These are phyloP conservation scores for Populus tremula DNA, from an alignment of 345 rosid species.

Conservation along the genomic window DNA sequence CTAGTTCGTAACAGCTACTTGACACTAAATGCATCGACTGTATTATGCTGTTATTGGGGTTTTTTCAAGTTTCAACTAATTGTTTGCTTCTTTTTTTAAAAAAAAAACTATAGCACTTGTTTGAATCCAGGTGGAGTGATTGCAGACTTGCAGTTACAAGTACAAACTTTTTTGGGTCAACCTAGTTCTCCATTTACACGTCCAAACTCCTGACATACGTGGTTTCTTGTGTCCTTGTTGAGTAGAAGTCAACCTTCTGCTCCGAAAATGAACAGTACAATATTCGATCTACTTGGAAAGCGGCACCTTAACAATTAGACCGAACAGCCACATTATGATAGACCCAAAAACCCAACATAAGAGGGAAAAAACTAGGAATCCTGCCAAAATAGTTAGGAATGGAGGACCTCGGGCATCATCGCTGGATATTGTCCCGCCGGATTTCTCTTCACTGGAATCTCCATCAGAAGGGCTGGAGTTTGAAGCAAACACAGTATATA, in stretches of 20 bases:
- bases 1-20: no score
- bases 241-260: background rate
- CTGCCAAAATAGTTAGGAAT: conserved; percentile 33
- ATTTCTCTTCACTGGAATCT: conserved; percentile 8
- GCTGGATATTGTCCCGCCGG: background rate
- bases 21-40: no score
- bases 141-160: no score
- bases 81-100: no score
- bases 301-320: conserved; percentile 11
- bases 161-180: no score
- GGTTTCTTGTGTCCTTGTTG: no score
- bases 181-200: no score
- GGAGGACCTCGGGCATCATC: conserved; percentile 29
- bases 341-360: conserved; percentile 33
- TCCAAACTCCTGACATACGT: no score
- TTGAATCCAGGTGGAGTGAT: no score
- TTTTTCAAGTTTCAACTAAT: no score
- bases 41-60: no score
- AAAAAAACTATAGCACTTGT: no score
- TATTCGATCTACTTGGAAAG: background rate
- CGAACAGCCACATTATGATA: conserved; percentile 17
- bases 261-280: background rate
- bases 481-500: conserved; percentile 19
- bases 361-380: conserved; percentile 16
- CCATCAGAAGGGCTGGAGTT: conserved; percentile 17